Conservation (phyloP, 495 filamentous ascomycete species). For the Lophium mytilinum region DNA sequence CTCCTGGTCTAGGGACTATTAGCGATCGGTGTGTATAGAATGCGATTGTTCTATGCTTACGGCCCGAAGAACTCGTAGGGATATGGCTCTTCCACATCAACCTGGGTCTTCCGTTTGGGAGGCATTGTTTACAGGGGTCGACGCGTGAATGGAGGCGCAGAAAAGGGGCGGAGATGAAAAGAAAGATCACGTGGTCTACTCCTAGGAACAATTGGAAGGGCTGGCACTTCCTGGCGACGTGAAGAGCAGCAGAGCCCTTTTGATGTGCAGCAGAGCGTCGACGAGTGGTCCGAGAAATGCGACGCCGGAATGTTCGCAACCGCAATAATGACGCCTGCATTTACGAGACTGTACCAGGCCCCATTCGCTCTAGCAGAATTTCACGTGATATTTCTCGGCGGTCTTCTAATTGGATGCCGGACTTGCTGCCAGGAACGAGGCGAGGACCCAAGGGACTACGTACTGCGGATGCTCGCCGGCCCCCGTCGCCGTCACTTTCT, state of each 20-base stretch:
- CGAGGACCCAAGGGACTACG: not conserved
- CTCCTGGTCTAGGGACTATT: constrained; percentile 55
- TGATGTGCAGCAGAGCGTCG: no score
- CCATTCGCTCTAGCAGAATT: no score
- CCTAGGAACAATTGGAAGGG: not conserved
- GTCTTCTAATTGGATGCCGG: no score
- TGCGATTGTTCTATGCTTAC: constrained; percentile 45
- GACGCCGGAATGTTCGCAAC: no score
- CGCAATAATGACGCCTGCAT: no score
- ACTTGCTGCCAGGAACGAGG: not conserved
- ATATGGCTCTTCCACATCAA: constrained; percentile 23
- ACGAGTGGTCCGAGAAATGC: no score
- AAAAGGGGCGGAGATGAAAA: not conserved
- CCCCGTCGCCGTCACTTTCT: not conserved
- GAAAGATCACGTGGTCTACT: not conserved
- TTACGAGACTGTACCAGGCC: no score
- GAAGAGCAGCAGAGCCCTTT: no score
- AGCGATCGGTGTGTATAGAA: constrained; percentile 4
- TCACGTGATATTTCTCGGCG: no score
- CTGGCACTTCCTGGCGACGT: no score
- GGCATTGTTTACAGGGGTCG: constrained; percentile 4
- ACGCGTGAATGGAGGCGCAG: not conserved
- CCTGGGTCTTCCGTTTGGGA: constrained; percentile 20
- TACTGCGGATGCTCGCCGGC: not conserved
- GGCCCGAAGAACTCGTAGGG: constrained; percentile 83